Base-by-base conservation (phyloP, 805 yeast genomes). In the Barnettozyma sp. region DNA sequence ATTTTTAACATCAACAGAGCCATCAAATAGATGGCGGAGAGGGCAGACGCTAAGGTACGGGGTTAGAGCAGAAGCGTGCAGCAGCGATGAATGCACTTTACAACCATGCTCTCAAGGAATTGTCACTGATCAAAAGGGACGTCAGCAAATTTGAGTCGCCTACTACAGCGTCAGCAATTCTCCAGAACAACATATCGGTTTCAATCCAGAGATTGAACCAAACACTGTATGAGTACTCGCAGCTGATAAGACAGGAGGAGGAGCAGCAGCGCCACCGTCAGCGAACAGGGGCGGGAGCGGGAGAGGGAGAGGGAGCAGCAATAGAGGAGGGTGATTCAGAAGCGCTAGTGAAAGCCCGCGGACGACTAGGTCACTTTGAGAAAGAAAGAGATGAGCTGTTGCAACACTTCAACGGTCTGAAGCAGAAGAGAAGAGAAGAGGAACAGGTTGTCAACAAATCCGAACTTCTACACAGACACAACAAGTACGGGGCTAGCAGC, bases 101-200 rank as follows among this genome's bases (percentile, higher is more conserved):
- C 62, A 90, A 85, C 61, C 94, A 85, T 58, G 96, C 95, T 7
- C 68, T 82, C 36, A 86, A 85, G 58, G 96, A 88, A 59, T 75
- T 86, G 21, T 84, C 76, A 49, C 68, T 78, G 19, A 62, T 90
- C 35, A 72, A 77, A 40, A 72, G 73, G 42, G 96, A 87, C 48
- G 60, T 90, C 33, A 66, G 71, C 14, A 59, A 65, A 35, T 79
- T 90, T 45, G 88, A 80, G 50, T 62, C 68, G 30, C 32, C 32
- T n/a, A 75, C 80, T 42, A 68, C 84, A 8, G 31, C 34, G 5
- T 33, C 34, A 17, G 23, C 40, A 8, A 15, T 25, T 9, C 26
- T 37, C 15, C 40, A 37, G 28, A 37, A 37, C 34, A 37, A 30
- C 16, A 77, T 78, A 43, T 78, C 85, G n/a, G 84, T 92, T 0